Percentiles rank a stretch among this genome's conserved stretches.
Conservation (phyloP, 2,329 filamentous ascomycete genomes). For the Alternaria ethzedia region DNA sequence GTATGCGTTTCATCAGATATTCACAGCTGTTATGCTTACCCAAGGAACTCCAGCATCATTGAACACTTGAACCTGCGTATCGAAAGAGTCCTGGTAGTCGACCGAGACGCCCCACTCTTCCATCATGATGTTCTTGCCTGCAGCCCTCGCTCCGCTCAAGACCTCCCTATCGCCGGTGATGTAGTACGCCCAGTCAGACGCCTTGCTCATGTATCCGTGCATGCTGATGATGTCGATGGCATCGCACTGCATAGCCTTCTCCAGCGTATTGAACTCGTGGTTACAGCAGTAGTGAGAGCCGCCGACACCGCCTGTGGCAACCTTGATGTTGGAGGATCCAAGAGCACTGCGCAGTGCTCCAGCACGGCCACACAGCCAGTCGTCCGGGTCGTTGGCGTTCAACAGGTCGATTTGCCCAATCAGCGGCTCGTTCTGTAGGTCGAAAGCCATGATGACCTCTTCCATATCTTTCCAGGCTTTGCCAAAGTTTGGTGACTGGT, state of each 20-base stretch:
- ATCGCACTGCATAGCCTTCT: not conserved
- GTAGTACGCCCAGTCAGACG: not conserved
- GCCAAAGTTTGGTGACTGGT: not conserved
- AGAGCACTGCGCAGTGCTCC: not conserved
- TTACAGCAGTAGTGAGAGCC: not conserved
- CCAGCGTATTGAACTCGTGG: not conserved
- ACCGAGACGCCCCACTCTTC: not conserved
- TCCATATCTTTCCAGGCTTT: not conserved
- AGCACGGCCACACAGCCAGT: not conserved
- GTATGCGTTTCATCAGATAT: not conserved
- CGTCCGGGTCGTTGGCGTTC: not conserved
- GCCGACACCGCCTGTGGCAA: not conserved
- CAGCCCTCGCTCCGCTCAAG: not conserved
- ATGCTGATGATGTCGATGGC: not conserved
- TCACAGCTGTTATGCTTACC: not conserved
- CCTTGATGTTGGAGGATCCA: not conserved
- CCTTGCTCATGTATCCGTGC: not conserved
- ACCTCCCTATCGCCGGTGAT: not conserved
- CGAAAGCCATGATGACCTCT: not conserved
- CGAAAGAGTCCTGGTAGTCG: not conserved
- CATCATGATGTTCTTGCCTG: not conserved
- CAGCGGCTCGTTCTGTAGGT: not conserved
- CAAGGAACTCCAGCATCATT: not conserved
- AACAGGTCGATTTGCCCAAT: not conserved
- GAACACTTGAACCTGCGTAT: not conserved